These are phyloP conservation scores for Dictyostelium citrinum DNA, from an alignment of 78 protist species.

Conservation along the genomic window DNA sequence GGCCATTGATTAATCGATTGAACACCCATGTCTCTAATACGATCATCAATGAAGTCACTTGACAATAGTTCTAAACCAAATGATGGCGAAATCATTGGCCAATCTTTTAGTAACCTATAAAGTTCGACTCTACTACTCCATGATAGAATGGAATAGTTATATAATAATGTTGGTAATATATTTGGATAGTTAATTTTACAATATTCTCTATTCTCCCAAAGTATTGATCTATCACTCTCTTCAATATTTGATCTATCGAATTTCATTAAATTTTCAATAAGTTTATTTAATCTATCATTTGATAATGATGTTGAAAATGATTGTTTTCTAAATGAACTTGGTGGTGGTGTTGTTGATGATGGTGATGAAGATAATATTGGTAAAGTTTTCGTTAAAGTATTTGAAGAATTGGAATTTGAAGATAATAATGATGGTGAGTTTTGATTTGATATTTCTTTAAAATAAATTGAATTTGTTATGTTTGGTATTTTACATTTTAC, in stretches of 20 bases:
- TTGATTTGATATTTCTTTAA: background rate
- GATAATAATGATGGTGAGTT: background rate
- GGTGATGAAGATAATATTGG: background rate
- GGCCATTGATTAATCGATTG: conserved; percentile 62
- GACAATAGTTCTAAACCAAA: conserved; percentile 42
- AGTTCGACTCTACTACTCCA: background rate
- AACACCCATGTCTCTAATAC: conserved; percentile 36
- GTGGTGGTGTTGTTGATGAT: background rate
- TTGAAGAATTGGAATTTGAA: background rate
- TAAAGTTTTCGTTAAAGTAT: background rate
- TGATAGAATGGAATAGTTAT: background rate
- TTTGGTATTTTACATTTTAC: conserved; percentile 10
- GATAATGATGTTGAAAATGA: background rate
- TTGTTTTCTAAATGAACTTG: background rate
- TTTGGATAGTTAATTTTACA: conserved; percentile 10
- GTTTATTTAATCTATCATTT: background rate
- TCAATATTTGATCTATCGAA: background rate
- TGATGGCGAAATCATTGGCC: conserved; percentile 31
- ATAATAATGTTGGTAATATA: conserved; percentile 33
- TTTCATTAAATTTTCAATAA: background rate
- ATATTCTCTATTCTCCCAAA: conserved; percentile 42
- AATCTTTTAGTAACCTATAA: conserved; percentile 6
- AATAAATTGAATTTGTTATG: background rate
- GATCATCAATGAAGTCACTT: conserved; percentile 35
- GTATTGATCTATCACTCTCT: background rate